Conservation (phyloP, 1,139 yeast species). For the Nakaseomyces uthaithaninus region DNA sequence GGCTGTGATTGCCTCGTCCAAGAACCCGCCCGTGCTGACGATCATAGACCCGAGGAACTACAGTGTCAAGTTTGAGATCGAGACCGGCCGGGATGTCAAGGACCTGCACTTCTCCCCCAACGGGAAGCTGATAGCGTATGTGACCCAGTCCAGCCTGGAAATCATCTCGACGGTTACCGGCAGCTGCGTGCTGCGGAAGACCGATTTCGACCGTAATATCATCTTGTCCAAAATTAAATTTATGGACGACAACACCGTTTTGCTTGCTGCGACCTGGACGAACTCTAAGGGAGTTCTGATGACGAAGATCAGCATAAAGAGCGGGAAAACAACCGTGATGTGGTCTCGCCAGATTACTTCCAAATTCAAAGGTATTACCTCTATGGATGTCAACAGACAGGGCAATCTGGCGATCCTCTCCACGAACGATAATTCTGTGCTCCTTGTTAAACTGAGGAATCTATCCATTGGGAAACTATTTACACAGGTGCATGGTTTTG, state of each 20-base stretch:
- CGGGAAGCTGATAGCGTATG: constrained; percentile 47
- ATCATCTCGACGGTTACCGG: constrained; percentile 40
- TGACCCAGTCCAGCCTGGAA: constrained; percentile 48
- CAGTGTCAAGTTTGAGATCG: constrained; percentile 44
- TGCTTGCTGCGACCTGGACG: constrained; percentile 47
- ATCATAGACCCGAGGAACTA: constrained; percentile 50
- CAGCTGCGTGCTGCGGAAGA: constrained; percentile 32
- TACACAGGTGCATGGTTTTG: constrained; percentile 65
- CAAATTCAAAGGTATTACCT: constrained; percentile 59
- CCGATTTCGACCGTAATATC: constrained; percentile 31
- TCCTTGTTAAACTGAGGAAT: constrained; percentile 47
- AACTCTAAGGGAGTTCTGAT: constrained; percentile 39
- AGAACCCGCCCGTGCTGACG: constrained; percentile 46
- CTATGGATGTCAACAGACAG: constrained; percentile 45
- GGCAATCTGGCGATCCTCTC: constrained; percentile 57
- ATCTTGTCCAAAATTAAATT: constrained; percentile 54
- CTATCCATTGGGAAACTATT: constrained; percentile 46
- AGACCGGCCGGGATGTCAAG: constrained; percentile 44
- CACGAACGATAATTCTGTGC: constrained; percentile 66
- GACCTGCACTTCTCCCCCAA: constrained; percentile 43
- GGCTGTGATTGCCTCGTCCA: constrained; percentile 60
- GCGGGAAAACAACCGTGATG: constrained; percentile 34
- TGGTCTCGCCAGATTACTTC: constrained; percentile 43
- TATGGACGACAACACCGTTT: constrained; percentile 43
- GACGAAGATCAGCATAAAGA: constrained; percentile 24